Evolutionary conservation across 2,329 filamentous ascomycete species (phyloP).

Genomic region (Arthrobotrys conoides): DNA sequence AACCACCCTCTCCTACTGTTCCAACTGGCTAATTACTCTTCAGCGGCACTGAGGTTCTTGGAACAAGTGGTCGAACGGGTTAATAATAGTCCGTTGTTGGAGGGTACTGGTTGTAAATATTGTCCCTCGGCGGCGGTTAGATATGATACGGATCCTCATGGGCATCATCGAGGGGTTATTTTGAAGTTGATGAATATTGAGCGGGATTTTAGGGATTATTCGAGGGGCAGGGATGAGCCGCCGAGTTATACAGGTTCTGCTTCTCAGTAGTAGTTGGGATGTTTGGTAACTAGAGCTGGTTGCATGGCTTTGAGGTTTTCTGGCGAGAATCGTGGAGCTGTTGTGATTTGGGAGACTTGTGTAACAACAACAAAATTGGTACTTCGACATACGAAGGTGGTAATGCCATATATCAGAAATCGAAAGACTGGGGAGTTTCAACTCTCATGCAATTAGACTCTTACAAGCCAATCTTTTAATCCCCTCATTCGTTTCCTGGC

Average conservation of each 20-base stretch:
- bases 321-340: no score
- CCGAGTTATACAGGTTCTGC: slow-evolving; percentile 4
- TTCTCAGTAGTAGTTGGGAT: slow-evolving; percentile 10
- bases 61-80: slow-evolving; percentile 27
- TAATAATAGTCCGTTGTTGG: slow-evolving; percentile 13
- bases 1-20: neutral
- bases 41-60: neutral
- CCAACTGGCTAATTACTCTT: slow-evolving; percentile 25
- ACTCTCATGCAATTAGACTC: no score
- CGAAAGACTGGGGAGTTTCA: no score
- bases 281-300: no score
- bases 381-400: no score
- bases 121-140: neutral
- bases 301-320: no score
- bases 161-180: slow-evolving; percentile 4
- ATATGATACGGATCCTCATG: slow-evolving; percentile 23
- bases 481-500: no score
- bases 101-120: slow-evolving; percentile 41
- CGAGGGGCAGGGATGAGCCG: neutral
- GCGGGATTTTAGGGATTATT: slow-evolving; percentile 8
- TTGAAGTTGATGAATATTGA: slow-evolving; percentile 23
- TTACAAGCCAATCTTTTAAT: no score
- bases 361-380: no score
- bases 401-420: no score
- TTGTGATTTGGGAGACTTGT: neutral